phyloP scores from a whole-genome alignment of 306 rosid species.

The Begonia loranthoides region DNA sequence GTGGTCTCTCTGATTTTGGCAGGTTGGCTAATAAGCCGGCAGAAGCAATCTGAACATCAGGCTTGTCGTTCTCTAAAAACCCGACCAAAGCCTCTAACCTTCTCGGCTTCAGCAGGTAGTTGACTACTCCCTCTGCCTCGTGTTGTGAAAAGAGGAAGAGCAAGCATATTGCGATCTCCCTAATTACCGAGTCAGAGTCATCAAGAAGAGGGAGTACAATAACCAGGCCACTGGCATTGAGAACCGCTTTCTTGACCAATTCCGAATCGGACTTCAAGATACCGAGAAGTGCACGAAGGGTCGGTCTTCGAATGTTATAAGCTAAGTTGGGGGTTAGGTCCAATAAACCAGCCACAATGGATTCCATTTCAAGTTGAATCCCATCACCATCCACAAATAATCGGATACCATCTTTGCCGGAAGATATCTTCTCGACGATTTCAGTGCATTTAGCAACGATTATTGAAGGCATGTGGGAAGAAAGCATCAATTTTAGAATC shows the following conservation, averaged over 20 bases:
- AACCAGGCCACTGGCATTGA: constrained; percentile 48
- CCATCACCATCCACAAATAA: constrained; percentile 58
- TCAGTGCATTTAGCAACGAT: constrained; percentile 39
- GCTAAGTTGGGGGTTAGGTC: constrained; percentile 27
- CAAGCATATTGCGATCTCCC: constrained; percentile 49
- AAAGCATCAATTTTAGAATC: constrained; percentile 33
- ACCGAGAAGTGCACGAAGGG: constrained; percentile 50
- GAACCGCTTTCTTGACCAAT: constrained; percentile 60
- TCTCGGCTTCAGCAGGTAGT: constrained; percentile 72
- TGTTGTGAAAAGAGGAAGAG: constrained; percentile 79
- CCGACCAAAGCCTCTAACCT: constrained; percentile 82
- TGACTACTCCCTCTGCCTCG: constrained; percentile 68
- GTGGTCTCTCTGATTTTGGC: constrained; percentile 52
- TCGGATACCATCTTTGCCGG: constrained; percentile 30
- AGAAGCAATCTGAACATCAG: constrained; percentile 65
- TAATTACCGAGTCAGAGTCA: constrained; percentile 50
- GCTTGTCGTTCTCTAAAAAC: constrained; percentile 49
- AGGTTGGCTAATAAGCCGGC: constrained; percentile 75
- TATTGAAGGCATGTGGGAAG: constrained; percentile 24
- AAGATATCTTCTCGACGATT: constrained; percentile 60
- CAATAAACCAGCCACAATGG: constrained; percentile 41
- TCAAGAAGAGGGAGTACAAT: constrained; percentile 66
- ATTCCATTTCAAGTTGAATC: constrained; percentile 44
- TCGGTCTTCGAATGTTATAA: constrained; percentile 40
- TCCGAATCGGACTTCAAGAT: constrained; percentile 63